phyloP scores from a whole-genome alignment of 2,329 filamentous ascomycete species.

The Incumbomyces delicatus region DNA sequence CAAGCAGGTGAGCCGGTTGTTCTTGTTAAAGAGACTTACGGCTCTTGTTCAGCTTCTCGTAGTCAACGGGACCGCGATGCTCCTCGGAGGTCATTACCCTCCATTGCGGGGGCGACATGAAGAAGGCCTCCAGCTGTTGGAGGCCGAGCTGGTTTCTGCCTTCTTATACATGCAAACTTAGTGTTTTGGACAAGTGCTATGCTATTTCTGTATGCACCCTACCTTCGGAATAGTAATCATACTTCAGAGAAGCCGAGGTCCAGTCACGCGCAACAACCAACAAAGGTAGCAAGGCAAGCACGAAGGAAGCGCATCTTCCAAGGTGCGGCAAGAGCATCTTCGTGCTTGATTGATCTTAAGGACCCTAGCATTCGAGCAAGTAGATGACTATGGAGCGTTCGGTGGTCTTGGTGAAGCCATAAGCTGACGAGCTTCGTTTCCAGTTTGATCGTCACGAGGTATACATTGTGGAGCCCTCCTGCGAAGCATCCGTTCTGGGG shows the following conservation, averaged over 20 bases:
- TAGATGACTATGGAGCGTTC: not conserved
- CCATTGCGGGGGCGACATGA: conserved; percentile 1
- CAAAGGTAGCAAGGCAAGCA: not conserved
- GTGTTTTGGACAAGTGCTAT: too few relatives aligned
- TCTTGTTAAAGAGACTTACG: not conserved
- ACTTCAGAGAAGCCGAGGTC: not conserved
- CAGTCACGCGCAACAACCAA: not conserved
- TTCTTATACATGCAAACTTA: too few relatives aligned
- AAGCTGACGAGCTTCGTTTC: too few relatives aligned
- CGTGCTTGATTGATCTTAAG: too few relatives aligned
- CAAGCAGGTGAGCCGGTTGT: not conserved
- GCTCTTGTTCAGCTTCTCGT: conserved; percentile 5
- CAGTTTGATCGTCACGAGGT: too few relatives aligned
- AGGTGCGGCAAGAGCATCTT: too few relatives aligned
- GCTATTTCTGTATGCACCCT: not conserved
- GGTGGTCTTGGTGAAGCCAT: too few relatives aligned
- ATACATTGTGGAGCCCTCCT: too few relatives aligned
- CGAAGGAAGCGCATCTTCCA: not conserved
- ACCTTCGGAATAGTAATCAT: not conserved
- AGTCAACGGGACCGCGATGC: not conserved
- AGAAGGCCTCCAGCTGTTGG: not conserved
- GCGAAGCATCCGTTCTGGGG: too few relatives aligned
- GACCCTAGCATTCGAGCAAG: not conserved
- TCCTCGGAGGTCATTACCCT: conserved; percentile 1
- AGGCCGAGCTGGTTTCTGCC: not conserved